Conservation (phyloP, 169 alveolate species). For the Plasmodium relictum region DNA sequence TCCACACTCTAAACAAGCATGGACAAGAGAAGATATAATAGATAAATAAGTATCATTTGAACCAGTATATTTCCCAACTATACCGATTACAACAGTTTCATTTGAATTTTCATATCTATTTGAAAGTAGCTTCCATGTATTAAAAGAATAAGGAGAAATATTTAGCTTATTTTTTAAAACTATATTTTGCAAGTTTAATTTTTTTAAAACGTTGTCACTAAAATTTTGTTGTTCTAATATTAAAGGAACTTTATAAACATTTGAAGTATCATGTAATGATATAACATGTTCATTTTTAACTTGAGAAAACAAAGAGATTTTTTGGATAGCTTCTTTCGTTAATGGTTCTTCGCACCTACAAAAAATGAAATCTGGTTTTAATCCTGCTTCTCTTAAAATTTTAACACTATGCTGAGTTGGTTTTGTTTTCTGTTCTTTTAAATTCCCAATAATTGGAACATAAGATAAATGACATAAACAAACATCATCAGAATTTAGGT, state of each 20-base stretch:
- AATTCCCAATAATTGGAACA: constrained; percentile 89
- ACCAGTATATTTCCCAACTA: constrained; percentile 96
- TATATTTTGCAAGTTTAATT: constrained; percentile 57
- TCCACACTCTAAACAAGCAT: constrained; percentile 92
- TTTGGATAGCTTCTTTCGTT: constrained; percentile 82
- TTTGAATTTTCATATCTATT: constrained; percentile 67
- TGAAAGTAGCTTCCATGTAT: constrained; percentile 81
- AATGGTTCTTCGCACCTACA: constrained; percentile 90
- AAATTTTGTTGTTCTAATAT: constrained; percentile 88
- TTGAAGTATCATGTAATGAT: constrained; percentile 70
- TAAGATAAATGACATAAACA: constrained; percentile 90
- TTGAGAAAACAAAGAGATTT: constrained; percentile 90
- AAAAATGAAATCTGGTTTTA: constrained; percentile 90
- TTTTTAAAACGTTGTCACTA: constrained; percentile 74
- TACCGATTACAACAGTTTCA: constrained; percentile 88
- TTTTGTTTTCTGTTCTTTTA: constrained; percentile 94
- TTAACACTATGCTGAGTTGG: constrained; percentile 96
- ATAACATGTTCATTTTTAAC: constrained; percentile 87
- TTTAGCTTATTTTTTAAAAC: constrained; percentile 51
- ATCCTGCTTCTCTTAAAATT: constrained; percentile 88
- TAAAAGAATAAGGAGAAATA: constrained; percentile 75
- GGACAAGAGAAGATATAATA: constrained; percentile 93
- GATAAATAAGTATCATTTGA: constrained; percentile 94
- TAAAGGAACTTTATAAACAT: constrained; percentile 86
- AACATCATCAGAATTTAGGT: constrained; percentile 90